Base-by-base conservation (phyloP, 1,284 basidiomycete genomes). In the Cryptococcus sp. region DNA sequence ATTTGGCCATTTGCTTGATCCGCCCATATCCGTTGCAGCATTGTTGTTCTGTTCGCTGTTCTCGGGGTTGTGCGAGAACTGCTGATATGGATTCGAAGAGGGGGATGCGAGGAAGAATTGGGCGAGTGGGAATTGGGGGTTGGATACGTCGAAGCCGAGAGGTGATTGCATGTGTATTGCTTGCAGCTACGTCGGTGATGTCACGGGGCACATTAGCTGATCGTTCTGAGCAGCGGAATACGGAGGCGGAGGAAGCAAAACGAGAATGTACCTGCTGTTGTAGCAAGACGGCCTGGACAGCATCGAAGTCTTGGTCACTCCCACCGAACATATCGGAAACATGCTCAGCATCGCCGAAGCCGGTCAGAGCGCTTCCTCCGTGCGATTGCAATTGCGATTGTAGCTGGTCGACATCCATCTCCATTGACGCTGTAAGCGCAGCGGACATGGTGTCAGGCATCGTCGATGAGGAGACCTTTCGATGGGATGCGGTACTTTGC, bases 151-250 rank as follows among this genome's bases (percentile, higher is more conserved):
- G 47, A 78, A 70, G 5, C 74, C 56, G 10, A 72, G 64, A 1
- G 78, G 78, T 5, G 76, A 78, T 64, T 78, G 78, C 76, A 79
- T 78, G 62, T 78, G 77, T 47, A 79, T 75, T 22, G 71, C 64
- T 59, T 77, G 76, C 45, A 79, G 73, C 77, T 79, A 62, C 11
- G 13, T 11, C 42, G n/a, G 30, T 47, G 35, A 35, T 39, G 41
- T 22, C 35, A 16, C 17, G 19, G 35, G 23, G 19, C n/a, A 41
- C 35, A 16, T 47, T 15, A 22, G 15, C 35, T 19, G 47, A 3
- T 15, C 20, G 7, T 42, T 16, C 49, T 17, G 20, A 23, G 6
- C 3, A 16, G 1, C 16, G 19, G 38, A 6, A 15, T 7, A 43
- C 16, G 8, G 23, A 5, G 19, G 5, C 8, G 51, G 17, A 30